Base-by-base conservation (phyloP, 2,329 filamentous ascomycete genomes). In the Colletotrichum sansevieriae region DNA sequence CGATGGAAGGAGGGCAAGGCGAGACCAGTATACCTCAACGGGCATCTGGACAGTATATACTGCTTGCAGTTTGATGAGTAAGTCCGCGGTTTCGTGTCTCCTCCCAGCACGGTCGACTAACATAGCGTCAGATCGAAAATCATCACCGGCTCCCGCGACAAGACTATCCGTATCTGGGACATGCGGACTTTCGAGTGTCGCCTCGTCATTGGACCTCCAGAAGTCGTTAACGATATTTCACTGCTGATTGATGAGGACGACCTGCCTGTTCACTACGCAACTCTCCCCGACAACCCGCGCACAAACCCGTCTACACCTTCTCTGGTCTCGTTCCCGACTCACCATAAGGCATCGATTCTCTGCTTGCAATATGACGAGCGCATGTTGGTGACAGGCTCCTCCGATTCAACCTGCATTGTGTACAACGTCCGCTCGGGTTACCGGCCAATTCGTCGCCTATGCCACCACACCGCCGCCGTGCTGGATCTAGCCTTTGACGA, bases 51-150 rank as follows among this genome's bases (percentile, higher is more conserved):
- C 78, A 98, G 94, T 72, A 97, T 99, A 65, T 99, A 99, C 82
- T 99, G 96, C 79, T 88, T 97, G 65, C 96, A 99, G 77, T 99
- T 98, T 78, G 96, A 99, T 78, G 95, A 98, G 91, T 94, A 87
- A 74, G 91, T 83, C 3, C 18, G 25, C 13, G 20, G 6, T 35
- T 12, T 37, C 9, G 2, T n/a, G n/a, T 3, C 18, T 33, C 54
- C 18, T 33, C 55, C n/a, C 41, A 35, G 52, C 47, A 7, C 18
- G 4, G 10, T 15, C 18, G 61, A 71, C 81, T 85, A 78, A 85
- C 74, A 41, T 18, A 13, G n/a, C 20, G 60, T 25, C 75, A 94
- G 92, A 78, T 86, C 92, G 77, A 99, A 98, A 80, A 97, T 98
- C 76, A 95, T 99, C 72, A 98, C 96, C 3, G 96, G 96, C 33